Evolutionary conservation across 345 rosid species (phyloP), one percentile per base, ranked within the genome.

Genomic region (Lumnitzera racemosa): DNA sequence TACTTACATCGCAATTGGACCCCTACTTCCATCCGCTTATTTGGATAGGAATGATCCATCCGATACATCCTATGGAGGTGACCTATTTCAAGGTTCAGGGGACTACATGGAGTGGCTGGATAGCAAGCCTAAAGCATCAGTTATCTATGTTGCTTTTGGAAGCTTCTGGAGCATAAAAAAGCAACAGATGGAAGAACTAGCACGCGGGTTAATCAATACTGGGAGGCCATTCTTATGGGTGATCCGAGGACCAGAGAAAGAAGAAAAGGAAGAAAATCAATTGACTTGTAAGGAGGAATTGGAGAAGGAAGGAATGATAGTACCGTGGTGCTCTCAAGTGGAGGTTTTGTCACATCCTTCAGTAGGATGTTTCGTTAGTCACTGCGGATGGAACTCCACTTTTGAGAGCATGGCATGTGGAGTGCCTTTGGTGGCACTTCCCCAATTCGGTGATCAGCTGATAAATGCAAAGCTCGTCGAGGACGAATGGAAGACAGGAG

Each of bases 301-400:
- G 36, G 67, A 36, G 53, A 41, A 46, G 11, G 57, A 56, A 43
- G 80, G 80, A 47, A 57, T 59, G 72, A 68, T 76, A 9, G 76
- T 76, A 12, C 70, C 74, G 3, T 79, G 80, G 83, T 79, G 80
- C 59, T 65, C 72, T 5, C 83, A 79, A n/a, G 67, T 79, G 29
- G 76, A 76, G 67, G 78, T 79, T 15, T 23, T 79, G 59, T 65
- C 68, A 5, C 83, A 79, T 57, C 61, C 52, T 0, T 66, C 80
- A 5, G 24, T 72, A 0, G 80, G 80, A 20, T 79, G 83, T 51
- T 76, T 79, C 49, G n/a, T 79, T 27, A 70, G 76, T 23, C 83
- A 79, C 50, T 79, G 83, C 7, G 78, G 83, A 10, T 78, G 83
- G 83, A 78, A 67, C 20, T 75, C 80, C 14, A 64, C 70, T 11